phyloP scores from a whole-genome alignment of 2,329 filamentous ascomycete species.

The Diaporthe ampelina region DNA sequence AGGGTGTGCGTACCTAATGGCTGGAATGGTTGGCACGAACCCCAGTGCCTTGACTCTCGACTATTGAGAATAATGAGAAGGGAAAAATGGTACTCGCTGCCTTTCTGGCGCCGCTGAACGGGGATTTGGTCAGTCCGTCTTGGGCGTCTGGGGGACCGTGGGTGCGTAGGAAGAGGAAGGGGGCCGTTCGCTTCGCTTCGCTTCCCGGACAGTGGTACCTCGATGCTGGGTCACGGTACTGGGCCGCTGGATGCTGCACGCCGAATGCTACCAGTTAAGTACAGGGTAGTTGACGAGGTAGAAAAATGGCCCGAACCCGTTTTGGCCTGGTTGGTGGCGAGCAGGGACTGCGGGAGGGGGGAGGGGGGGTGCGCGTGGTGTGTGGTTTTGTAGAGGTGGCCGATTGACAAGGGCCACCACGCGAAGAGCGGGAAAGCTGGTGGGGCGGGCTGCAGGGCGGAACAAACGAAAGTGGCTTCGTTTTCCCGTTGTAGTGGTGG shows the following conservation, averaged over 20 bases:
- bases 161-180: conserved; percentile 19
- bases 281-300: conserved; percentile 31
- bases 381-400: conserved; percentile 26
- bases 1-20: conserved; percentile 58
- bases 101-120: conserved; percentile 37
- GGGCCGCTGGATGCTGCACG: conserved; percentile 23
- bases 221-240: conserved; percentile 34
- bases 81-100: conserved; percentile 43
- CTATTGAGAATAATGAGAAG: conserved; percentile 47
- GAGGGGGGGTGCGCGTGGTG: conserved; percentile 5
- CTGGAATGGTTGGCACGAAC: conserved; percentile 58
- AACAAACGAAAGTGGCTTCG: conserved; percentile 30
- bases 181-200: conserved; percentile 40
- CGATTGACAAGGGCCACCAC: conserved; percentile 36
- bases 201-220: conserved; percentile 40
- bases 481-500: conserved; percentile 15
- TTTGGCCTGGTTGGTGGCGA: conserved; percentile 41
- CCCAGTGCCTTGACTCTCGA: conserved; percentile 43
- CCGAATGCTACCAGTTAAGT: conserved; percentile 34
- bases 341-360: conserved; percentile 30
- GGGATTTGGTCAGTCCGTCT: conserved; percentile 40
- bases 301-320: conserved; percentile 32
- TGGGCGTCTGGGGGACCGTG: conserved; percentile 26
- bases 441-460: conserved; percentile 33
- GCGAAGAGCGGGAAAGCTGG: conserved; percentile 39